Base-by-base conservation (phyloP, 352 stramenopile species). In the Pythium biforme region DNA sequence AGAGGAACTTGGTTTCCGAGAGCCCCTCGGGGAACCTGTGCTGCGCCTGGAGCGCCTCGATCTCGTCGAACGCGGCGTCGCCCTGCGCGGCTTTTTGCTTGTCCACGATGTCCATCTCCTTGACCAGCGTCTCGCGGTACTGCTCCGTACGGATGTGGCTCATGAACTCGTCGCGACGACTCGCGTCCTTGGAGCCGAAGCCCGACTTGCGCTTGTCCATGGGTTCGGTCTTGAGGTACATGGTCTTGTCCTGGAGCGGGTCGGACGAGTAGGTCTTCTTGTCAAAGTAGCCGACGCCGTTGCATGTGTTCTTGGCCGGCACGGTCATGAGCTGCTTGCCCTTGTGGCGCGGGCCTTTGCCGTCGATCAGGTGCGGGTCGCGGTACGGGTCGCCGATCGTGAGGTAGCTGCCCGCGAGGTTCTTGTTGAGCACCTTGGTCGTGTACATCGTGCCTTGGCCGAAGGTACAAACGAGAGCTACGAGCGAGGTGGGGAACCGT, bases 101-200 rank as follows among this genome's bases (percentile, higher is more conserved):
- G 50, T 91, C 79, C 41, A 87, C 64, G 48, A 89, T 85, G 54
- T 88, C 81, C 73, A 94, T 89, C 72, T 97, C 88, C 40, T 83
- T 87, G 64, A 84, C 75, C 43, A 97, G 68, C 10, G 86, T 84
- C 69, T 94, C 84, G 27, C 89, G 81, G 69, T 96, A 97, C 59
- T 96, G 85, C 70, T 97, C 86, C 11, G 91, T 96, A 61, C 88
- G 81, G 55, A 96, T 80, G 41, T 90, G 85, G 65, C 82, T 94
- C 72, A 95, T 96, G 59, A 97, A 97, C 45, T 97, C 89, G 54
- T 96, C 91, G 54, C 84, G 77, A 31, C 94, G 93, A 55, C 74
- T 92, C 22, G 89, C 89, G 64, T 97, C 89, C 66, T 95, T 92
- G 46, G 86, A 94, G 22, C 89, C 91, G 69, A 97, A 97, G 23